Evolutionary conservation across 2,329 filamentous ascomycete species (phyloP).

Genomic region (Pestalotiopsis sp.): DNA sequence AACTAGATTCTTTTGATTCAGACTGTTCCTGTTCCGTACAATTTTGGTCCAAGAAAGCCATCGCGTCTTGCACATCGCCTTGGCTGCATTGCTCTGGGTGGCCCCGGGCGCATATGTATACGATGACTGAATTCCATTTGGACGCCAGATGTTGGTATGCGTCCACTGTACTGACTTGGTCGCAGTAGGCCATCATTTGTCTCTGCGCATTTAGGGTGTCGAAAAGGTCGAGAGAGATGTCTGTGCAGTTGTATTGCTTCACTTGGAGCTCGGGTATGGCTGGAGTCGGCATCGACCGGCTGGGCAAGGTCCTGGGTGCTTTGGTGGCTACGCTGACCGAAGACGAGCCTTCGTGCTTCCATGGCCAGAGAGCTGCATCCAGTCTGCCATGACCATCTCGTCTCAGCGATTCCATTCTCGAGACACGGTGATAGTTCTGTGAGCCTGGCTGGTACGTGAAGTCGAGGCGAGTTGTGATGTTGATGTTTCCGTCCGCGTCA

Average conservation of each 20-base stretch:
- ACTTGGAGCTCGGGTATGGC: not conserved
- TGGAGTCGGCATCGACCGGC: not conserved
- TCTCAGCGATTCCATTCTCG: no score
- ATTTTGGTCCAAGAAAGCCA: not conserved
- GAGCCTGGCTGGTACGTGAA: not conserved
- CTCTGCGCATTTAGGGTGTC: not conserved
- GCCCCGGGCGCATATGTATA: conserved; percentile 1
- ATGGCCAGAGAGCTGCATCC: not conserved
- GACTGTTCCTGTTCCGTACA: not conserved
- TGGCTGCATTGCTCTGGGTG: not conserved
- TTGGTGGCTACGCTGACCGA: not conserved
- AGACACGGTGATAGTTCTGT: not conserved
- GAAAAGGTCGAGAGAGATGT: not conserved
- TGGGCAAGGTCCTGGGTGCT: not conserved
- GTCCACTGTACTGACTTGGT: not conserved
- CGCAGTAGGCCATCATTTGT: not conserved
- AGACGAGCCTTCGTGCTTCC: not conserved
- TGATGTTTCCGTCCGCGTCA: not conserved
- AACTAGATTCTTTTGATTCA: not conserved
- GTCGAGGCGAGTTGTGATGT: not conserved
- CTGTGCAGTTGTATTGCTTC: not conserved
- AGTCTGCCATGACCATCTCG: no score
- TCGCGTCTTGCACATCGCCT: not conserved
- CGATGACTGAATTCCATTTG: not conserved
- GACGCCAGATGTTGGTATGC: conserved; percentile 1